These are phyloP conservation scores for Gonium pectorale DNA, from an alignment of 139 green algal species.

Conservation along the genomic window DNA sequence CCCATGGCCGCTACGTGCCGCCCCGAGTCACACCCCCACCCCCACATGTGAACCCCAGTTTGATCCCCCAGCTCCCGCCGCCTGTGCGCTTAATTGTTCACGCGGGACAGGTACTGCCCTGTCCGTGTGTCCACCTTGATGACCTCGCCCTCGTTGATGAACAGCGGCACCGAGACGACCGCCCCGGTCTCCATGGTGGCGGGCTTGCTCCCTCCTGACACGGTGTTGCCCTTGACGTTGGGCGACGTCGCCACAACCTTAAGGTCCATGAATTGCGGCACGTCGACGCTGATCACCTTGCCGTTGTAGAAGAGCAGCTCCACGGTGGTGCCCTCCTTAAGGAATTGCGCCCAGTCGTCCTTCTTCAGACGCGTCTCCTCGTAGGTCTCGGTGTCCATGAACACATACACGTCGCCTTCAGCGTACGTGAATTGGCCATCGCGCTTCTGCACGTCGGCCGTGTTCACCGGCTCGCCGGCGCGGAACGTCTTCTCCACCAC, in stretches of 20 bases:
- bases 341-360: constrained; percentile 91
- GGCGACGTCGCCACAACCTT: constrained; percentile 86
- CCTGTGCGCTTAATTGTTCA: too few relatives aligned
- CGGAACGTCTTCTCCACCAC: constrained; percentile 97
- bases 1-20: too few relatives aligned
- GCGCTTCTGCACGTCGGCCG: constrained; percentile 80
- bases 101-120: constrained; percentile 57
- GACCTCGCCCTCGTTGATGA: constrained; percentile 73
- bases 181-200: constrained; percentile 91
- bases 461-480: constrained; percentile 89
- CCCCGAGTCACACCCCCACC: too few relatives aligned
- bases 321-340: constrained; percentile 80
- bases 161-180: constrained; percentile 55
- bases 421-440: constrained; percentile 90
- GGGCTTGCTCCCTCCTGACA: constrained; percentile 87
- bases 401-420: constrained; percentile 81
- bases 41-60: too few relatives aligned
- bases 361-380: constrained; percentile 92
- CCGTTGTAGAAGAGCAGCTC: constrained; percentile 90
- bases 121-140: constrained; percentile 91
- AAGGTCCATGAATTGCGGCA: constrained; percentile 86
- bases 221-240: constrained; percentile 93
- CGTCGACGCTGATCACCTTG: constrained; percentile 93
- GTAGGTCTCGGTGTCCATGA: constrained; percentile 95
- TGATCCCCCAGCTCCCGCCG: too few relatives aligned